Evolutionary conservation across 768 basidiomycete genomes (phyloP), one percentile per base, ranked within the genome.

Genomic region (Jaapia argillacea): DNA sequence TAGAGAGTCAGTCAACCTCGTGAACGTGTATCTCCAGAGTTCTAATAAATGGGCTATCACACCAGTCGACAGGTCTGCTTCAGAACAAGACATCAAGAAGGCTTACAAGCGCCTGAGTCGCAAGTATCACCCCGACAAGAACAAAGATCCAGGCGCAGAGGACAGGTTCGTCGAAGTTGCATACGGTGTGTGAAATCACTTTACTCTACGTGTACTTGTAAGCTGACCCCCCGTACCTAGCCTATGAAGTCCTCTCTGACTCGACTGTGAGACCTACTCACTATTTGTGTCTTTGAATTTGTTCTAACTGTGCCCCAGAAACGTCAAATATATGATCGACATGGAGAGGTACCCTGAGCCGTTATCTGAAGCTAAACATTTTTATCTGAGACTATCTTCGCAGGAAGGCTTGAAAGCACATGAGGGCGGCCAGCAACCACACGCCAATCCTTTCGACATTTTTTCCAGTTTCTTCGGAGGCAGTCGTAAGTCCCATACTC

Each of bases 231-330:
- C 44, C 41, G 40, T 48, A 24, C 18, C 12, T 49, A 82, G 96
- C 94, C 5, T 99, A 97, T 53, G 93, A 98, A 62, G 77, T 94
- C n/a, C 71, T 99, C 23, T 92, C 91, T 5, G 91, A 97, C 57
- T 42, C 75, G 1, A 77, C 78, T 50, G 89, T 91, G 50, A 53
- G 79, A 53, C 22, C 2, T 36, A 38, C 31, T 31, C 20, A 24
- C 28, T n/a, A n/a, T n/a, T 16, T 33, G 10, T 33, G 10, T 21
- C 7, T 21, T 22, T 38, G 37, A 28, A 23, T 31, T 18, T 24
- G 24, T 50, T 35, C 46, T 46, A 47, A 44, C 48, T 27, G 20
- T 39, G 13, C 13, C 47, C 3, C 57, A 93, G 85, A 94, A 91
- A 83, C 81, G 87, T 24, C 73, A 78, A 66, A 87, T 94, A 49